These are phyloP conservation scores for Annulohypoxylon stygium DNA, from an alignment of 495 filamentous ascomycete species.

Conservation along the genomic window DNA sequence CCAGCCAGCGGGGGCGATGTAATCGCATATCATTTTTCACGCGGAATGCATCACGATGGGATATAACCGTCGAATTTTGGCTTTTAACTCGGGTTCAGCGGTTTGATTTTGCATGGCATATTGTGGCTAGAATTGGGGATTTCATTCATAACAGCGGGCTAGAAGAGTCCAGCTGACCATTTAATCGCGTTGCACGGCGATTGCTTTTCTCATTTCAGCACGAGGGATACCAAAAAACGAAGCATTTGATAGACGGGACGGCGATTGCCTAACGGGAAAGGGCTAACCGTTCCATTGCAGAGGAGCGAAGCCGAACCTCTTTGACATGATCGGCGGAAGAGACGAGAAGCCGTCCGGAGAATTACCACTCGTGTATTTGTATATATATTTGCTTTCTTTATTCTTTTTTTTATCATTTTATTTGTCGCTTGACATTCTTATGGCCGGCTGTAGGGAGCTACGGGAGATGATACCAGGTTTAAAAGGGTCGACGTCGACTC, in stretches of 20 bases:
- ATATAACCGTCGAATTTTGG: slow-evolving; percentile 18
- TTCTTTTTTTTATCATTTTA: slow-evolving; percentile 31
- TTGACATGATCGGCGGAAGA: slow-evolving; percentile 20
- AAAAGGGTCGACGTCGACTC: slow-evolving; percentile 17
- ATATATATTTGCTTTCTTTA: slow-evolving; percentile 49
- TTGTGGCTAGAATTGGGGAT: slow-evolving; percentile 36
- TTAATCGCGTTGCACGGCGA: slow-evolving; percentile 20
- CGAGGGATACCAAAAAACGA: slow-evolving; percentile 47
- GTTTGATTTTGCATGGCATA: slow-evolving; percentile 42
- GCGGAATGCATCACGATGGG: slow-evolving; percentile 34
- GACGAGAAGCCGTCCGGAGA: slow-evolving; percentile 18
- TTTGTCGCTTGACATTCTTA: slow-evolving; percentile 41
- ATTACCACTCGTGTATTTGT: slow-evolving; percentile 45
- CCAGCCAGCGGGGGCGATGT: slow-evolving; percentile 50
- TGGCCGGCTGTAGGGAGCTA: slow-evolving; percentile 36
- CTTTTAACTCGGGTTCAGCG: slow-evolving; percentile 32
- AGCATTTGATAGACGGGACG: slow-evolving; percentile 46
- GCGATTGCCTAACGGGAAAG: slow-evolving; percentile 23
- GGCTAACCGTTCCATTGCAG: slow-evolving; percentile 3
- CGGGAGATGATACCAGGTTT: slow-evolving; percentile 47
- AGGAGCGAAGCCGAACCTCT: slow-evolving; percentile 14
- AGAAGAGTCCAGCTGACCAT: slow-evolving; percentile 23
- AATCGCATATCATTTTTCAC: slow-evolving; percentile 13
- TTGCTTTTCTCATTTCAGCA: slow-evolving; percentile 36
- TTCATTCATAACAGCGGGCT: slow-evolving; percentile 38